Percentiles rank a stretch among this genome's conserved stretches.
These are phyloP conservation scores for Thelonectria olida DNA, from an alignment of 2,329 filamentous ascomycete genomes.

Conservation along the genomic window DNA sequence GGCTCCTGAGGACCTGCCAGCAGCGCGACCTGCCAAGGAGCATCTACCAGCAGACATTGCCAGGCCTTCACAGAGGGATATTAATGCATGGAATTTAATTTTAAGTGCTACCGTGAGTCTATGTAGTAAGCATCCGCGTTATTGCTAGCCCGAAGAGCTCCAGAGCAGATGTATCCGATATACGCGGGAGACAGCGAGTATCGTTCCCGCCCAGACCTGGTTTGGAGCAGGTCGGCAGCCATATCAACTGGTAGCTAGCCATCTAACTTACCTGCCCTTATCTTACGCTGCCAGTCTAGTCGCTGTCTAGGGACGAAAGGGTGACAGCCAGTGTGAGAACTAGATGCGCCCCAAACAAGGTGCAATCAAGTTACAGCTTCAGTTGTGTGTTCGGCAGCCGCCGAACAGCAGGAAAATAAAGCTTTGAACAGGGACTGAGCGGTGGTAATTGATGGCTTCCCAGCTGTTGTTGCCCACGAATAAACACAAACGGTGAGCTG, in stretches of 20 bases:
- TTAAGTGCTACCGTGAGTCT: neutral
- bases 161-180: neutral
- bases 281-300: constrained; percentile 3
- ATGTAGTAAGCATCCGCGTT: neutral
- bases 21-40: neutral
- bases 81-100: neutral
- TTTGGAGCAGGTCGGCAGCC: neutral
- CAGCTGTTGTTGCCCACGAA: too few relatives aligned
- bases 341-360: constrained; percentile 4
- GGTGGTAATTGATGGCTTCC: too few relatives aligned
- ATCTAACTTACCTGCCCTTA: constrained; percentile 3
- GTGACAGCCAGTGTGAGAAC: neutral
- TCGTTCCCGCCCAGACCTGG: neutral
- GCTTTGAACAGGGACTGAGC: too few relatives aligned
- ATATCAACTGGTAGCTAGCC: neutral
- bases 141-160: neutral
- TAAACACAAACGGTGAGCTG: too few relatives aligned
- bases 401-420: too few relatives aligned
- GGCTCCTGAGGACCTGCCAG: neutral
- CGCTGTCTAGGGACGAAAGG: neutral
- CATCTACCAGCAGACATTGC: constrained; percentile 11
- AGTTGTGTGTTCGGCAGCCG: neutral
- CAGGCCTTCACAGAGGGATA: neutral
- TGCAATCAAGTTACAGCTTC: neutral
- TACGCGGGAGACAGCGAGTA: neutral